Conservation (phyloP, 345 rosid genomes). For the Bretschneidera sinensis region DNA sequence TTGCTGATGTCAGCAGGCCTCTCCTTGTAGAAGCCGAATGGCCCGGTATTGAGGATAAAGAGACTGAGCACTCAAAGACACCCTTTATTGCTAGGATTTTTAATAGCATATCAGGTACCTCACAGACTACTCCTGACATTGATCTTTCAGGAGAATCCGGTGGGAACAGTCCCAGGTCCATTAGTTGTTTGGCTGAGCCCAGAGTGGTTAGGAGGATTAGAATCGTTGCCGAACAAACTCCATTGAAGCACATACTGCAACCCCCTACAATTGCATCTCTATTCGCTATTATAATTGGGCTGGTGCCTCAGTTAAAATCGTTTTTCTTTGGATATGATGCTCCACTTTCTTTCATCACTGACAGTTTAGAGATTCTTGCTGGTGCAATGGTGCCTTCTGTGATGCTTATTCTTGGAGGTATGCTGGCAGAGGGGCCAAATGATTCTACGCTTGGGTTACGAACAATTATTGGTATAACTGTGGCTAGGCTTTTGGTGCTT, state of each 20-base stretch:
- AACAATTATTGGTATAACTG: slow-evolving; percentile 61
- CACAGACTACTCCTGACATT: slow-evolving; percentile 48
- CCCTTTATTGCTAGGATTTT: slow-evolving; percentile 77
- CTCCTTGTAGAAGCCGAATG: slow-evolving; percentile 91
- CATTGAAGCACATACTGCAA: slow-evolving; percentile 81
- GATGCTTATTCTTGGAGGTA: slow-evolving; percentile 95
- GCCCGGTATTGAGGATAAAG: slow-evolving; percentile 95
- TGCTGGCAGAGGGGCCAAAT: slow-evolving; percentile 90
- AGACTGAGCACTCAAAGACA: slow-evolving; percentile 73
- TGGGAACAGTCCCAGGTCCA: slow-evolving; percentile 55
- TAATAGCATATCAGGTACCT: slow-evolving; percentile 42
- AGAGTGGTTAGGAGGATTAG: slow-evolving; percentile 84
- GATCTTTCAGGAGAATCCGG: slow-evolving; percentile 38
- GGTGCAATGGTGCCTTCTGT: slow-evolving; percentile 96
- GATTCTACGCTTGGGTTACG: slow-evolving; percentile 73
- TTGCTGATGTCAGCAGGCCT: slow-evolving; percentile 52
- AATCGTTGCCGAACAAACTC: slow-evolving; percentile 82
- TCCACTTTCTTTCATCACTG: slow-evolving; percentile 74
- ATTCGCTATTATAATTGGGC: slow-evolving; percentile 71
- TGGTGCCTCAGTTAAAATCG: slow-evolving; percentile 65
- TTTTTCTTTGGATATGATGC: slow-evolving; percentile 74
- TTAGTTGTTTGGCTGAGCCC: slow-evolving; percentile 80
- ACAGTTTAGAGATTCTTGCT: slow-evolving; percentile 76
- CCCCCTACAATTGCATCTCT: slow-evolving; percentile 91
- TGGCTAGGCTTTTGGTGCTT: slow-evolving; percentile 86